Conservation (phyloP, 805 yeast species). For the Limtongia smithiae region DNA sequence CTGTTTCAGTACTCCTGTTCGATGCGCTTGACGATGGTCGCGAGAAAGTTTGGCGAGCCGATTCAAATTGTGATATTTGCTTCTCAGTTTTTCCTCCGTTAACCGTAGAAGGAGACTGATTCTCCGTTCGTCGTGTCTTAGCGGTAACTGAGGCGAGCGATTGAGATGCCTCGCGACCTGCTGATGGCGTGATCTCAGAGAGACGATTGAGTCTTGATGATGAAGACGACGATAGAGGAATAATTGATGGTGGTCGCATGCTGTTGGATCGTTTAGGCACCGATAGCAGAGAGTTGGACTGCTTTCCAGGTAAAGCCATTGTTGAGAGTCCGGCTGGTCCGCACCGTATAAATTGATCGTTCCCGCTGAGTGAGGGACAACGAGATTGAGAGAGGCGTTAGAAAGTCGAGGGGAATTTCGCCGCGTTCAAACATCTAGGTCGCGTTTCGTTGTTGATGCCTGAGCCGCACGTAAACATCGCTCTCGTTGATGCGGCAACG, state of each 20-base stretch:
- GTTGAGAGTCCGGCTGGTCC: no score
- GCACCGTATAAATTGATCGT: no score
- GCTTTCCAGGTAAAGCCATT: no score
- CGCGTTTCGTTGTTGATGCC: background rate
- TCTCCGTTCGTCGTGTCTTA: constrained; percentile 4
- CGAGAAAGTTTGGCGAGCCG: background rate
- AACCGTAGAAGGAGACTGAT: background rate
- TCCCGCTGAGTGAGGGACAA: no score
- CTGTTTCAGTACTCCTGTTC: background rate
- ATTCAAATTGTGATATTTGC: background rate
- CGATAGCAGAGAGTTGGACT: constrained; percentile 15
- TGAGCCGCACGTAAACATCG: background rate
- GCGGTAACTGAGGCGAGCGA: background rate
- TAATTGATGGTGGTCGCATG: constrained; percentile 27
- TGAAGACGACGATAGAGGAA: constrained; percentile 16
- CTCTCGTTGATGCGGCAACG: constrained; percentile 2
- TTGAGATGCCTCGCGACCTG: constrained; percentile 3
- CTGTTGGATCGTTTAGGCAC: constrained; percentile 19
- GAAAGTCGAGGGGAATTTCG: no score
- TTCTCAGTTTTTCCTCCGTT: no score
- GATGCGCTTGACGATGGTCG: constrained; percentile 15
- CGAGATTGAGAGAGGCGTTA: no score
- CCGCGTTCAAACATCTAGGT: no score
- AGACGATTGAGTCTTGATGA: constrained; percentile 18
- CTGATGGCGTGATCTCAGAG: constrained; percentile 16